Conservation (phyloP, 2,329 filamentous ascomycete species). For the Fusarium zealandicum region DNA sequence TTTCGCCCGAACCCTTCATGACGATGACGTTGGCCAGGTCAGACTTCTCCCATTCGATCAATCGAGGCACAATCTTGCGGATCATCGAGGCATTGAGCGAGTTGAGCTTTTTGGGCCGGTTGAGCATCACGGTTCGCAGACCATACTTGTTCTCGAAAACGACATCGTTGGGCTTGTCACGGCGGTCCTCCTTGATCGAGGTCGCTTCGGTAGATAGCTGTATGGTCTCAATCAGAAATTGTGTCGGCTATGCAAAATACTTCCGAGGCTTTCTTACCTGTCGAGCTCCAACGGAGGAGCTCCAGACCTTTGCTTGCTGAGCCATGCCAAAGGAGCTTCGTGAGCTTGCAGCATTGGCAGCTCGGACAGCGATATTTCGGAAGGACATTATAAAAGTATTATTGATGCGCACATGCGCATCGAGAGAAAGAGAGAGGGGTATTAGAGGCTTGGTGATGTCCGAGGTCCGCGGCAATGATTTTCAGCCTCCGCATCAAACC, state of each 20-base stretch:
- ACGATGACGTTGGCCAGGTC: slow-evolving; percentile 92
- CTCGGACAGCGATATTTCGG: slow-evolving; percentile 60
- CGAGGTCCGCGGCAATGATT: slow-evolving; percentile 44
- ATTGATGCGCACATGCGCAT: slow-evolving; percentile 51
- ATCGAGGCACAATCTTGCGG: slow-evolving; percentile 86
- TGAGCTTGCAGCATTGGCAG: slow-evolving; percentile 56
- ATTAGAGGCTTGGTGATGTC: slow-evolving; percentile 28
- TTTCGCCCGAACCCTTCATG: slow-evolving; percentile 86
- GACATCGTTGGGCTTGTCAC: slow-evolving; percentile 87
- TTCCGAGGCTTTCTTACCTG: slow-evolving; percentile 35
- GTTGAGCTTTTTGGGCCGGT: slow-evolving; percentile 91
- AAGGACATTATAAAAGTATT: slow-evolving; percentile 62
- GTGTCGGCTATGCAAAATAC: background rate
- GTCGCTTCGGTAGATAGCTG: slow-evolving; percentile 48
- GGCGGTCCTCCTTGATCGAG: slow-evolving; percentile 62
- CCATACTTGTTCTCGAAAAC: slow-evolving; percentile 90
- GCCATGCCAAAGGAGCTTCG: slow-evolving; percentile 69
- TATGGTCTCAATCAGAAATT: slow-evolving; percentile 22
- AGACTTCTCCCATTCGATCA: slow-evolving; percentile 94
- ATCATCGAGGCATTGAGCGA: slow-evolving; percentile 94
- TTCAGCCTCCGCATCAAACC: slow-evolving; percentile 42
- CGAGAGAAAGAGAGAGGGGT: slow-evolving; percentile 33
- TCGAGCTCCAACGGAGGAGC: slow-evolving; percentile 59
- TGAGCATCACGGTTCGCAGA: slow-evolving; percentile 90
- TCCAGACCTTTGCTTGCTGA: slow-evolving; percentile 76